Base-by-base conservation (phyloP, 2,329 filamentous ascomycete genomes). In the Nothophoma quercina region DNA sequence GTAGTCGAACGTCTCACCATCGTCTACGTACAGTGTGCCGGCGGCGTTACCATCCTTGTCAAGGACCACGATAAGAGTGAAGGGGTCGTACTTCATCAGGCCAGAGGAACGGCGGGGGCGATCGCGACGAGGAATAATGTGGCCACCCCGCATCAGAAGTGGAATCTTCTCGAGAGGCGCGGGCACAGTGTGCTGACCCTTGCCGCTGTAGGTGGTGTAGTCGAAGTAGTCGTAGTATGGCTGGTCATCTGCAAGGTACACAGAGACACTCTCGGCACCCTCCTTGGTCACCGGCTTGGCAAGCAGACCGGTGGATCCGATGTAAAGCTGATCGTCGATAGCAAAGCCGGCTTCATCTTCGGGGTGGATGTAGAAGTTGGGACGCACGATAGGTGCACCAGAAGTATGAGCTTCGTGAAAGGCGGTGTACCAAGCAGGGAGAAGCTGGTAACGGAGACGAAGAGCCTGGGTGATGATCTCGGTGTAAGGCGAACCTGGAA, bases 211-310 rank as follows among this genome's bases (percentile, higher is more conserved):
- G 34, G 85, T 79, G 33, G 88, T 85, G 77, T 91, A 97, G 65
- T 91, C 91, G 71, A 95, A 96, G 79, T 99, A 99, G 76, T 98
- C 90, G 69, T 93, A 99, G 75, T 99, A 98, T 45, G 89, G 83
- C 74, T 96, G 90, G 52, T 88, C 84, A 63, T 98, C 93, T 1
- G 93, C 88, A 46, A 99, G 85, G 77, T 96, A 97, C 51, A 99
- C 84, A 16, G 92, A 87, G 0, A 88, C 86, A 16, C 84, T 86
- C 15, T 84, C 83, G 38, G 88, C 86, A 59, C 87, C 89, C 75
- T 96, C 86, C 19, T 87, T 85, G 1, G 92, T 89, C 12, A 98
- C 87, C 0, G 95, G 95, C 78, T 97, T 98, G 32, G 87, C 91
- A n/a, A 99, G 85, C 13, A 99, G 82, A 62, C 95, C 95, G 1